Conservation (phyloP, 192 early-diverging fungal genomes). For the Coemansia sp. region DNA sequence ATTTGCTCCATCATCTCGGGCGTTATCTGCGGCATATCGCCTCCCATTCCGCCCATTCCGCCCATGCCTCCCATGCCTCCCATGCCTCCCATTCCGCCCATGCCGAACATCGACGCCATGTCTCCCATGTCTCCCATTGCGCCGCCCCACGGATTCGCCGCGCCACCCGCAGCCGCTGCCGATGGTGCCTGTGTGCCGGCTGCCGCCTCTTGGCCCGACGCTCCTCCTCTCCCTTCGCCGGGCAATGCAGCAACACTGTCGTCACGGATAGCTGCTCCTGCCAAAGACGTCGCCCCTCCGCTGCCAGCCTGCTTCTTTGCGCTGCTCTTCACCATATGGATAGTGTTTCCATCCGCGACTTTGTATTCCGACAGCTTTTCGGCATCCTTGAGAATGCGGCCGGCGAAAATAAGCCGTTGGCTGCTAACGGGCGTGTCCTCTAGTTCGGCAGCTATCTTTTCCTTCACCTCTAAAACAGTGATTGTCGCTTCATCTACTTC, state of each 20-base stretch:
- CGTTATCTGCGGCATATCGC: constrained; percentile 58
- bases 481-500: constrained; percentile 51
- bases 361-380: constrained; percentile 81
- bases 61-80: constrained; percentile 59
- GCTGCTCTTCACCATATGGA: constrained; percentile 87
- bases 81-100: constrained; percentile 53
- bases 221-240: no score
- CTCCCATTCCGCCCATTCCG: constrained; percentile 68
- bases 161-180: constrained; percentile 5
- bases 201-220: neutral
- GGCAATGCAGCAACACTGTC: neutral
- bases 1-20: constrained; percentile 69
- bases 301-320: constrained; percentile 49
- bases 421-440: constrained; percentile 66
- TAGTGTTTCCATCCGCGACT: constrained; percentile 81
- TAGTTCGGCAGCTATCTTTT: constrained; percentile 64
- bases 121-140: constrained; percentile 50
- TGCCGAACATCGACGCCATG: constrained; percentile 37
- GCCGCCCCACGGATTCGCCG: constrained; percentile 16
- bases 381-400: constrained; percentile 90
- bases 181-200: neutral
- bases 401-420: constrained; percentile 92
- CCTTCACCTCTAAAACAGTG: constrained; percentile 78
- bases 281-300: neutral
- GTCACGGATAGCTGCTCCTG: constrained; percentile 33